Conservation (phyloP, 2,329 filamentous ascomycete species). For the Ascochyta fabae region DNA sequence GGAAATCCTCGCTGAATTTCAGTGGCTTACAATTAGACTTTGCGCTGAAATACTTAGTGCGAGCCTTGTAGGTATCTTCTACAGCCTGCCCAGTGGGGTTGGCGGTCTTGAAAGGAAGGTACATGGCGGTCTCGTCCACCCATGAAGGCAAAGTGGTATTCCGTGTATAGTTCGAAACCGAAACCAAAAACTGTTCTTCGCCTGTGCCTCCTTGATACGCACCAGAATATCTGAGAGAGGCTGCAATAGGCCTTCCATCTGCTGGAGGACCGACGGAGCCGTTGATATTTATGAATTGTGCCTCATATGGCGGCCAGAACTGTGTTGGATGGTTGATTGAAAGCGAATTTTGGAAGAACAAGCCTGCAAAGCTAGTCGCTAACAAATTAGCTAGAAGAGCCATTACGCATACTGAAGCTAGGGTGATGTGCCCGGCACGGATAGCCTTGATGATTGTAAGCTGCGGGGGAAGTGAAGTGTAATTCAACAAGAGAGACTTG, state of each 20-base stretch:
- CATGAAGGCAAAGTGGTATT: constrained; percentile 57
- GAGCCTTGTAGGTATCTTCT: constrained; percentile 21
- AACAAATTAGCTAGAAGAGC: constrained; percentile 60
- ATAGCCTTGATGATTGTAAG: constrained; percentile 56
- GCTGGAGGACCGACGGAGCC: constrained; percentile 22
- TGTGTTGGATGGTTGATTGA: constrained; percentile 9
- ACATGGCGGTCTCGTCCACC: constrained; percentile 54
- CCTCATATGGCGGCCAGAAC: constrained; percentile 17
- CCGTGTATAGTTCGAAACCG: constrained; percentile 55
- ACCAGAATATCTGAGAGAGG: constrained; percentile 1
- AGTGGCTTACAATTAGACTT: constrained; percentile 43
- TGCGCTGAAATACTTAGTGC: constrained; percentile 45
- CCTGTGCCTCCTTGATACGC: constrained; percentile 29
- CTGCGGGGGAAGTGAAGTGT: constrained; percentile 62
- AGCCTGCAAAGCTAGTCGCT: constrained; percentile 57
- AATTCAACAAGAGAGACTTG: constrained; percentile 52
- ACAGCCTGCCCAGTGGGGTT: constrained; percentile 4
- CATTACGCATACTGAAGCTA: constrained; percentile 56
- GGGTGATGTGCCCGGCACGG: constrained; percentile 52
- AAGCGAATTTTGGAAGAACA: constrained; percentile 53
- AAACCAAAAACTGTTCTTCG: constrained; percentile 50
- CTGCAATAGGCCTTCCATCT: too few relatives aligned
- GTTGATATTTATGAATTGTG: constrained; percentile 28
- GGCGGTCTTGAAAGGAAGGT: constrained; percentile 52
- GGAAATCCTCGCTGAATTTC: neutral